Conservation (phyloP, 306 rosid genomes). For the Chamaecrista fasciculata region DNA sequence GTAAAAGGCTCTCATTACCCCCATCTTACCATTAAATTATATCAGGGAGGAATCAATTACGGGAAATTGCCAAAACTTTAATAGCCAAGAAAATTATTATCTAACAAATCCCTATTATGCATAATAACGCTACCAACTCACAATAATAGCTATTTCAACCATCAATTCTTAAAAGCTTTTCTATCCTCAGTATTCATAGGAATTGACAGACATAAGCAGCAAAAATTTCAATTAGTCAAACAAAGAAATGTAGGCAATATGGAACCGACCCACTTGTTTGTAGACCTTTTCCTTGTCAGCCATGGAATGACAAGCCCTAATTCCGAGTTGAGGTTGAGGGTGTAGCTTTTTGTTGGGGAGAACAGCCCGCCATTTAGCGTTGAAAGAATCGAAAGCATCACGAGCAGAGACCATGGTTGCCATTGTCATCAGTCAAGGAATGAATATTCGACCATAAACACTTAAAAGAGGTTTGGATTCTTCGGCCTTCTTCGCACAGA, state of each 20-base stretch:
- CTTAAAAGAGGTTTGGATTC: not conserved
- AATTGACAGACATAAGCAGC: not conserved
- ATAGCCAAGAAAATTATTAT: not conserved
- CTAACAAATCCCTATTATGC: not conserved
- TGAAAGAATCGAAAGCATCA: slow-evolving; percentile 24
- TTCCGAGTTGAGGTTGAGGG: slow-evolving; percentile 27
- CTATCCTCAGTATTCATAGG: not conserved
- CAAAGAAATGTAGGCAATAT: slow-evolving; percentile 16
- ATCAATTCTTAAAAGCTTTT: not conserved
- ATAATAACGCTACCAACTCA: not conserved
- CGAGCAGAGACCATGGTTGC: slow-evolving; percentile 31
- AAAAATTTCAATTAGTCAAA: not conserved
- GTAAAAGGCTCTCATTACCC: not conserved
- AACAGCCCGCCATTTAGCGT: slow-evolving; percentile 36
- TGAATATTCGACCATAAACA: not conserved
- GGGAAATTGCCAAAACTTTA: not conserved
- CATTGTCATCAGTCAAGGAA: slow-evolving; percentile 19
- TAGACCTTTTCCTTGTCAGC: slow-evolving; percentile 49
- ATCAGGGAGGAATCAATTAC: not conserved
- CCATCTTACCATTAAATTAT: not conserved
- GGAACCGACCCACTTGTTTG: slow-evolving; percentile 70
- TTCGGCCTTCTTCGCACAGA: not conserved
- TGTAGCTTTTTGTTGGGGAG: slow-evolving; percentile 14
- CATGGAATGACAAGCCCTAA: slow-evolving; percentile 53
- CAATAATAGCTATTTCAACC: not conserved